Base-by-base conservation (phyloP, 148 eudicot genomes). In the Linanthus parryae region DNA sequence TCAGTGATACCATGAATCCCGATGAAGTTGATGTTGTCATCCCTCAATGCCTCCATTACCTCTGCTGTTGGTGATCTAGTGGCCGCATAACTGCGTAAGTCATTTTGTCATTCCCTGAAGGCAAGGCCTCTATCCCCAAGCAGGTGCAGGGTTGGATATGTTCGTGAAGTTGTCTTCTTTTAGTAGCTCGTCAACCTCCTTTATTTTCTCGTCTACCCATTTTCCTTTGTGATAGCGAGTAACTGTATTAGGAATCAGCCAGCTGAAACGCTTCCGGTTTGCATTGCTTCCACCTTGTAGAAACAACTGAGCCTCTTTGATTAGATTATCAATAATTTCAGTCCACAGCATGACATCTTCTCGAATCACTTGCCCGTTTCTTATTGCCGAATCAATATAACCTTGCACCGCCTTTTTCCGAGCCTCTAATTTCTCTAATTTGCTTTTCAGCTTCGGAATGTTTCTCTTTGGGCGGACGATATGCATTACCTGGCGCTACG, bases 1-100 rank as follows among this genome's bases (percentile, higher is more conserved):
- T 80, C 80, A 7, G 65, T 75, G 81, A 79, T 72, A n/a, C 80
- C 84, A 59, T 67, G 75, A 24, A 75, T 61, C 37, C 81, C 75
- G 7, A 79, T 72, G 11, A 72, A 43, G 4, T 16, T 39, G 31
- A 37, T 64, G 3, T 51, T 34, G 7, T 60, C 57, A 13, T 57
- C 61, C 44, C 56, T 57, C 11, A 79, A 33, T 7, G 67, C 70
- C 21, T 29, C 54, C 28, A 74, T 35, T 12, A 79, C 53, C 8
- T 65, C 38, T 7, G 44, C 35, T 54, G 59, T 50, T 16, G 61
- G 59, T 17, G 9, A 43, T 30, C 13, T 72, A 4, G 78, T 65
- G 2, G 78, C 8, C 15, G 9, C n/a, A n/a, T n/a, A n/a, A n/a
- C 65, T 16, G 59, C 71, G 48, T 65, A 69, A 35, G 44, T 64